Conservation (phyloP, 768 basidiomycete genomes). For the Serendipita sp. region DNA sequence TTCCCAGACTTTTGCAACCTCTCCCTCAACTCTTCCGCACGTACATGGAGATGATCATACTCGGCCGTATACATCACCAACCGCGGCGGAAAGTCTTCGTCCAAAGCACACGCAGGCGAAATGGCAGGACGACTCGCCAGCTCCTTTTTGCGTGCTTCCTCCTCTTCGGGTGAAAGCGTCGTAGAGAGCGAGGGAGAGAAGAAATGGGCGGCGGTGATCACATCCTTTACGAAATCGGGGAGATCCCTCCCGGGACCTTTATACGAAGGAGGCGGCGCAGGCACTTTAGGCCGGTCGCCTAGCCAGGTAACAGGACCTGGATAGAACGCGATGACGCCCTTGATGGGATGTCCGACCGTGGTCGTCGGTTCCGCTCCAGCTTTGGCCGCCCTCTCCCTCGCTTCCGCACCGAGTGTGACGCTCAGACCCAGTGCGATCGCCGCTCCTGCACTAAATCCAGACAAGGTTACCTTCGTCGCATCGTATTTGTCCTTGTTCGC, state of each 20-base stretch:
- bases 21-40: not conserved
- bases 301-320: not conserved
- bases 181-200: not conserved
- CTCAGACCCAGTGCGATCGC: not conserved
- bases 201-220: not conserved
- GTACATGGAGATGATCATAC: not conserved
- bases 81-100: not conserved
- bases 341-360: not conserved
- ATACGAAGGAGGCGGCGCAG: not conserved
- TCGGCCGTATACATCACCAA: not conserved
- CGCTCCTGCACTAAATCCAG: not conserved
- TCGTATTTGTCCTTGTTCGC: not conserved
- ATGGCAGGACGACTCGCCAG: not conserved
- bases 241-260: not conserved
- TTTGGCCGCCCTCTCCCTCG: not conserved
- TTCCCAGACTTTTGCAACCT: not conserved
- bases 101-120: not conserved
- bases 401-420: not conserved
- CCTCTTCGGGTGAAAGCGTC: not conserved
- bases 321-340: not conserved
- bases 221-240: not conserved
- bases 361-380: not conserved
- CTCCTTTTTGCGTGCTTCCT: not conserved
- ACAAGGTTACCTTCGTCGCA: not conserved
- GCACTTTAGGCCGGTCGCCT: not conserved